Percentiles rank a stretch among this genome's conserved stretches.
These are phyloP conservation scores for Phytophthora meadii DNA, from an alignment of 352 stramenopile species.

Conservation along the genomic window DNA sequence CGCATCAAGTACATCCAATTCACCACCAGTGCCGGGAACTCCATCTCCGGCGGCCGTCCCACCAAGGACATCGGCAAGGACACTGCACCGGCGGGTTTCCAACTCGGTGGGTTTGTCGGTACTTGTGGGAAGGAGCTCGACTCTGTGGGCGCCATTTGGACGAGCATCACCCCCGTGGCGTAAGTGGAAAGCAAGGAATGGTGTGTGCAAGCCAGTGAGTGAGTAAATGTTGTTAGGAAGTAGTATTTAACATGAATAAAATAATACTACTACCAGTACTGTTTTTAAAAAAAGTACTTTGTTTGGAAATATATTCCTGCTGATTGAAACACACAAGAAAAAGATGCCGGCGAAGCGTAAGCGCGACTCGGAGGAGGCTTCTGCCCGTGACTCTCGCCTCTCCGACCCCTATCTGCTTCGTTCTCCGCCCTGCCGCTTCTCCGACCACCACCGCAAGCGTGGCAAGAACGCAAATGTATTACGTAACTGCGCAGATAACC, in stretches of 20 bases:
- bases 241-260: too few species aligned
- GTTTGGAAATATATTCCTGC: too few species aligned
- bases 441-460: conserved; percentile 71
- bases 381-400: conserved; percentile 41
- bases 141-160: conserved; percentile 13
- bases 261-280: too few species aligned
- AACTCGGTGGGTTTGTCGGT: conserved; percentile 9
- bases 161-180: conserved; percentile 6
- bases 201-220: too few species aligned
- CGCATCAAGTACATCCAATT: conserved; percentile 25
- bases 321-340: too few species aligned
- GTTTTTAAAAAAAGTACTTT: too few species aligned
- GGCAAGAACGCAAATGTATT: conserved; percentile 36
- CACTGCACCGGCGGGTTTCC: conserved; percentile 2
- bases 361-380: conserved; percentile 39
- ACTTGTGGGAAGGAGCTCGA: conserved; percentile 7
- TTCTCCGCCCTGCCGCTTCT: conserved; percentile 51
- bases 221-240: too few species aligned
- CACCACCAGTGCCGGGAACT: conserved; percentile 1
- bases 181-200: neutral
- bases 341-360: conserved; percentile 59
- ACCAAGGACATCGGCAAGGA: conserved; percentile 8
- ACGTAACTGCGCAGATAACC: conserved; percentile 83
- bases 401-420: conserved; percentile 66
- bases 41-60: neutral